These are phyloP conservation scores for Calocybe indica DNA, from an alignment of 768 basidiomycete species.

Conservation along the genomic window DNA sequence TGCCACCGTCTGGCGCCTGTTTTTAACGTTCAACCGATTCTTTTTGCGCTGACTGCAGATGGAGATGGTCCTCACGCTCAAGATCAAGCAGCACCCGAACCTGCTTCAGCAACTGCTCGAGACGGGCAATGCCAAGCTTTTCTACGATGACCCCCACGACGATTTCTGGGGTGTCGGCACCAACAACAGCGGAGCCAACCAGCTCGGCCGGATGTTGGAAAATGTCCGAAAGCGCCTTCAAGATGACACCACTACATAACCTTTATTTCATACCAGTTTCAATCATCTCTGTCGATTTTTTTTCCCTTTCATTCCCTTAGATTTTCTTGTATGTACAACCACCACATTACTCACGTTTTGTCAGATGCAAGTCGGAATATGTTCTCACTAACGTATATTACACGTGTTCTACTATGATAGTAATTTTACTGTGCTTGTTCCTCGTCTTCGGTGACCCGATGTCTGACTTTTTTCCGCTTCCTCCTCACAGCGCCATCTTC, in stretches of 20 bases:
- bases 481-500: neutral
- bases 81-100: conserved; percentile 66
- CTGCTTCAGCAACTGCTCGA: conserved; percentile 47
- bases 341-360: no score
- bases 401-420: no score
- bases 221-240: conserved; percentile 44
- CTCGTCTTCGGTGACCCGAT: neutral
- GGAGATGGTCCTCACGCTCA: conserved; percentile 60
- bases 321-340: no score
- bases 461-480: neutral
- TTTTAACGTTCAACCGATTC: neutral
- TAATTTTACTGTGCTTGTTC: neutral
- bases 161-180: conserved; percentile 54
- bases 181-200: conserved; percentile 37
- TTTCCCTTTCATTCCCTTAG: no score
- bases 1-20: neutral
- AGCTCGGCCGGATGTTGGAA: conserved; percentile 53
- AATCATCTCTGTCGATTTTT: no score
- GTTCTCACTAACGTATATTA: no score
- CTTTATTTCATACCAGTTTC: no score
- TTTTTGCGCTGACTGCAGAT: conserved; percentile 33
- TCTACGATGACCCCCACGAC: conserved; percentile 52
- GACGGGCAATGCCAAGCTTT: conserved; percentile 44
- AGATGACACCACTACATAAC: no score
- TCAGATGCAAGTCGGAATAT: no score